Base-by-base conservation (phyloP, 768 basidiomycete species). In the Psilocybe sp. region DNA sequence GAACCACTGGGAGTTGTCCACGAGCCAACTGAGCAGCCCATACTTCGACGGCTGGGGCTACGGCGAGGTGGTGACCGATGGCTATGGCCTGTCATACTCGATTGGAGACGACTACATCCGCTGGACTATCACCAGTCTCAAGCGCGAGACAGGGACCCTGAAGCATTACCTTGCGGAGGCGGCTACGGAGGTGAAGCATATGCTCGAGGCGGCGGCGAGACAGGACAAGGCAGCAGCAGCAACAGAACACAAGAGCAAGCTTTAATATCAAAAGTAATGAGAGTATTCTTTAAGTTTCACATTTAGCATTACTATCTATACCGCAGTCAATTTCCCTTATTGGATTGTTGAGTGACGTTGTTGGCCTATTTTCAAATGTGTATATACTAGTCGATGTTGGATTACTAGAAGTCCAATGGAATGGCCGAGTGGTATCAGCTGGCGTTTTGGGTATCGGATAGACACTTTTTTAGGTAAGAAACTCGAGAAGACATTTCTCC, bases 1-100 rank as follows among this genome's bases (percentile, higher is more conserved):
- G 39, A 82, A 66, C 53, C 89, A 96, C 66, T 99, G 97, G 97
- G 89, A 96, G 68, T 71, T 98, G 57, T 90, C 86, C 36, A 99
- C 97, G 15, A 88, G 85, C 54, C 91, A 97, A 68, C 71, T 98
- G 50, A 87, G 85, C 44, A 86, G 82, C 39, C 76, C 75, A 44
- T 94, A 78, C 66, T 73, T 99, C 32, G 91, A 95, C 58, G 93
- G 93, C 16, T 98, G 96, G 96, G 97, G 96, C 12, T 98, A 98
- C 63, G 93, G 94, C 7, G 92, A 96, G 79, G 90, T 98, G 23
- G 94, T 97, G 0, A 78, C 83, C 1, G 92, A 96, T 55, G 96
- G 95, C 3, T 96, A 91, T 60, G 96, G 96, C 15, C 69, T 98
- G 28, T 82, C 91, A 31, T 98, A 99, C 69, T 77, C 90, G 3